Percentiles rank a stretch among this genome's conserved stretches.
Evolutionary conservation across 2,329 filamentous ascomycete genomes (phyloP).

Genomic region (Harringtonia lauricola): DNA sequence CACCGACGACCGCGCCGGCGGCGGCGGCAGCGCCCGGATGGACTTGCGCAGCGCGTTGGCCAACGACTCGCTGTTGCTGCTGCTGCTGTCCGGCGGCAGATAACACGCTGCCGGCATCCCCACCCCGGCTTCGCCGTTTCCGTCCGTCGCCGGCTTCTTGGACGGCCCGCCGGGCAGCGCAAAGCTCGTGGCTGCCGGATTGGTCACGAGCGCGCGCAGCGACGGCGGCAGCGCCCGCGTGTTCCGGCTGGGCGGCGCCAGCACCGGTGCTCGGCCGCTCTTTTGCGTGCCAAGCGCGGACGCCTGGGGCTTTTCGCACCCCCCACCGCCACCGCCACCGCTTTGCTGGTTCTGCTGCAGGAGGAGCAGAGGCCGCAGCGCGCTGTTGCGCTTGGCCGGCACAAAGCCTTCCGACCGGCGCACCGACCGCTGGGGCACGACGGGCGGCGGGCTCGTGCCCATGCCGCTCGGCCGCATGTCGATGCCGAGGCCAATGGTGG

Average conservation of each 20-base stretch:
- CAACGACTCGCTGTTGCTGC: no score
- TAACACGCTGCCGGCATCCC: background rate
- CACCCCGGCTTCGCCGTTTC: background rate
- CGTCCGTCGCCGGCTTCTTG: background rate
- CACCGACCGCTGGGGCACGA: background rate
- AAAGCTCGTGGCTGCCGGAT: slow-evolving; percentile 1
- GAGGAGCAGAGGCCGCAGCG: background rate
- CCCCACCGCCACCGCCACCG: no score
- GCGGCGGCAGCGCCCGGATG: slow-evolving; percentile 4
- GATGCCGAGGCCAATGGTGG: slow-evolving; percentile 2
- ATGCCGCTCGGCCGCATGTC: slow-evolving; percentile 2
- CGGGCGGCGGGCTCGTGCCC: background rate
- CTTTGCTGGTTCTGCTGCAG: background rate
- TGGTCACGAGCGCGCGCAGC: slow-evolving; percentile 3
- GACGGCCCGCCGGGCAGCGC: background rate
- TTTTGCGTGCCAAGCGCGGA: background rate
- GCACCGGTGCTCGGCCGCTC: background rate
- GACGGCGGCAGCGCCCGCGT: background rate
- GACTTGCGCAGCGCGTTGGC: background rate
- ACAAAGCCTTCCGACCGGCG: no score
- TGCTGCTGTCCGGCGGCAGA: no score
- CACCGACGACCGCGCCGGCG: background rate
- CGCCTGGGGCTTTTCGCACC: no score
- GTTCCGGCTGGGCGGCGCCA: background rate
- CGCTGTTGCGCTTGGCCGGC: background rate